A percentile compares a stretch with the other conserved stretches of the same genome.
Evolutionary conservation across 2,329 filamentous ascomycete species (phyloP).

Genomic region (Trematosphaeria pertusa): DNA sequence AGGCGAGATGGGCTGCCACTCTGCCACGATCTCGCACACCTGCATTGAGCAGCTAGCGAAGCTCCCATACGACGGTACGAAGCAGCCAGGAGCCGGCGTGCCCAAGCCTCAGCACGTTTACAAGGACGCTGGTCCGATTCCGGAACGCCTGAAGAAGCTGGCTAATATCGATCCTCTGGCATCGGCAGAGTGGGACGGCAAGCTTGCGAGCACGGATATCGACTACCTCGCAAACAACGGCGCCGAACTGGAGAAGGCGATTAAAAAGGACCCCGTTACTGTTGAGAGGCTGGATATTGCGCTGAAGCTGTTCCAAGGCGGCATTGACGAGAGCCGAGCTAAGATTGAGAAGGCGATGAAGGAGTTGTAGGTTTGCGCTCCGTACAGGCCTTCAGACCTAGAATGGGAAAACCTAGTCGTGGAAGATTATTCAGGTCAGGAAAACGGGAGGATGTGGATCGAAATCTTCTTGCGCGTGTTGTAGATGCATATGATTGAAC

Average conservation of each 20-base stretch:
- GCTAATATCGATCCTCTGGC: conserved; percentile 51
- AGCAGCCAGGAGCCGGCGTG: conserved; percentile 49
- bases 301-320: conserved; percentile 51
- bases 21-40: conserved; percentile 53
- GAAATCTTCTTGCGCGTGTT: background rate
- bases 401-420: too few relatives aligned
- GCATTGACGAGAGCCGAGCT: conserved; percentile 48
- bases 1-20: conserved; percentile 57
- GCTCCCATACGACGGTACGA: conserved; percentile 46
- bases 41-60: conserved; percentile 50
- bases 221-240: conserved; percentile 59
- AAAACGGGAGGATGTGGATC: background rate
- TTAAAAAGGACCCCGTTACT: conserved; percentile 49
- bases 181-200: conserved; percentile 48
- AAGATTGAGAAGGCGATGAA: conserved; percentile 47
- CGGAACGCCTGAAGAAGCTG: conserved; percentile 47
- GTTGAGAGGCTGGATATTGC: conserved; percentile 50
- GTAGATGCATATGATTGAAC: background rate
- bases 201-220: conserved; percentile 48
- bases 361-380: conserved; percentile 23
- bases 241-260: conserved; percentile 52
- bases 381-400: too few relatives aligned
- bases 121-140: conserved; percentile 40
- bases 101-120: conserved; percentile 54
- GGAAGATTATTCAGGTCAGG: too few relatives aligned